Conservation (phyloP, 805 yeast species). For the Ogataea parapolymorpha region DNA sequence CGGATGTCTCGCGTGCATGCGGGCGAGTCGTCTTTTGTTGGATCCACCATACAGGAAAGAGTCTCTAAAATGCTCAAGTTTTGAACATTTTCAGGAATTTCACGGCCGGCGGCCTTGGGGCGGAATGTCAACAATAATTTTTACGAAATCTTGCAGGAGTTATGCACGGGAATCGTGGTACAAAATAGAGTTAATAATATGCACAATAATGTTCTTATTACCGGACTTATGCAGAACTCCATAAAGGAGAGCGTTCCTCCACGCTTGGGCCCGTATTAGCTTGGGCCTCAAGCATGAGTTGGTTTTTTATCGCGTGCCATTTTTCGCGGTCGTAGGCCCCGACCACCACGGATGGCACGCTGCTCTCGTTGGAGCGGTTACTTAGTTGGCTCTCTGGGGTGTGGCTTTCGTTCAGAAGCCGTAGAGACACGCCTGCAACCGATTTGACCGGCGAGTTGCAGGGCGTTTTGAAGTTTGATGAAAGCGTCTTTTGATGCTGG, state of each 20-base stretch:
- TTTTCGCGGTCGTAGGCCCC: constrained; percentile 67
- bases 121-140: not conserved
- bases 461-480: constrained; percentile 20
- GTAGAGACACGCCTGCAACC: not conserved
- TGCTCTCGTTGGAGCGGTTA: constrained; percentile 31
- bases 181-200: not conserved
- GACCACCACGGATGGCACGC: constrained; percentile 53
- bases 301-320: constrained; percentile 50
- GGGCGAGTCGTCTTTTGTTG: not conserved
- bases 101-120: not conserved
- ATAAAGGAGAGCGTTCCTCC: not conserved
- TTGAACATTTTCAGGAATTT: not conserved
- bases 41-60: not conserved
- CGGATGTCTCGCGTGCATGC: not conserved
- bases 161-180: not conserved
- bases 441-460: constrained; percentile 7
- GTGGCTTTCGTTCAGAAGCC: not conserved
- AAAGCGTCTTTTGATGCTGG: constrained; percentile 17
- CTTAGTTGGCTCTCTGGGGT: constrained; percentile 25
- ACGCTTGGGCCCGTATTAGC: not conserved
- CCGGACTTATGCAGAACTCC: not conserved
- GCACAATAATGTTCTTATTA: not conserved
- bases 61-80: not conserved
- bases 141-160: not conserved
- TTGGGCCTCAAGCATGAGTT: constrained; percentile 10